Base-by-base conservation (phyloP, 257 asterid species). In the Anisodus acutangulus region DNA sequence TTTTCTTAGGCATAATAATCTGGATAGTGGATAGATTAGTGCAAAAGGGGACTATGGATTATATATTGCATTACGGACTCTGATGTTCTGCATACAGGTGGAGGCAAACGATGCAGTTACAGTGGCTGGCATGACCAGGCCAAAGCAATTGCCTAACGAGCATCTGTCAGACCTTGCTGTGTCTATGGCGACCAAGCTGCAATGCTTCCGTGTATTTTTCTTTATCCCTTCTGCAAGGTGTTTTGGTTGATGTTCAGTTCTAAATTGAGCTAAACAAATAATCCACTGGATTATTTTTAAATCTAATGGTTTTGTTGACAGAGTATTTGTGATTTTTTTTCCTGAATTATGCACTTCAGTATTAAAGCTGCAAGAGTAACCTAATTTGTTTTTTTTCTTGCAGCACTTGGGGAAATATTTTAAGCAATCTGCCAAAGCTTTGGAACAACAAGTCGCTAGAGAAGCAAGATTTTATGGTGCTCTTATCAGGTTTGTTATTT, bases 391-490 rank as follows among this genome's bases (percentile, higher is more conserved):
- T 68, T 78, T 59, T 82, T 85, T 31, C 35, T 83, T 89, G 70
- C 91, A 97, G 99, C 92, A 88, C 90, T 92, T 97, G 84, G 99
- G 99, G 84, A 97, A 95, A 88, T 95, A 95, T 86, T 91, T 97
- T 89, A 97, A 97, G 93, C 95, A 93, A 88, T 97, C 99, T 86
- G 93, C 99, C 57, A 93, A 91, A 89, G 95, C 95, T 86, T 82
- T 97, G 87, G 98, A 95, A 80, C 89, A 97, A 87, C 94, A 93
- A 85, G 87, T 93, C 85, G 92, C 93, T 53, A 91, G 98, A 90
- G 99, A 95, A 90, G 97, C 98, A 80, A 90, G 99, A 87, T 97
- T 97, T 85, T 97, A 97, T 89, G 99, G 98, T 88, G 98, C 99
- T 89, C 97, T 97, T 80, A 95, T 95, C 85, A 91, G 99, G 98